Conservation (phyloP, 805 yeast species). For the Nakazawaea ishiwadae region DNA sequence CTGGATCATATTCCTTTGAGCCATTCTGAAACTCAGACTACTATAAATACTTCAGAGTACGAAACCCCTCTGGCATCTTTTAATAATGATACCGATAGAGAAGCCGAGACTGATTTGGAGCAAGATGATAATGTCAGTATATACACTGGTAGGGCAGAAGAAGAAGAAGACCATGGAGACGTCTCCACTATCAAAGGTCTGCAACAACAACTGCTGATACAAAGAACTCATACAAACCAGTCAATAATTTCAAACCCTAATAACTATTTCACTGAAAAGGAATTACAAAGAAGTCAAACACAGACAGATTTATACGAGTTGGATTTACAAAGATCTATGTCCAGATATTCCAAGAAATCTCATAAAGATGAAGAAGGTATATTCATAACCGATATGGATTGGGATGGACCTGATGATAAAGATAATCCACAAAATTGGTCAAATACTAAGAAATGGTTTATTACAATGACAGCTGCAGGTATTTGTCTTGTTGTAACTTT, state of each 20-base stretch:
- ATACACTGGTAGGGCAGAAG: no score
- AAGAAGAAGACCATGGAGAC: no score
- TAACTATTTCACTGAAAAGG: slow-evolving; percentile 1
- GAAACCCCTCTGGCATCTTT: slow-evolving; percentile 9
- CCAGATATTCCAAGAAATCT: background rate
- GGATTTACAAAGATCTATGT: slow-evolving; percentile 10
- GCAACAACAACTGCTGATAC: no score
- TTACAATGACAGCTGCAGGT: slow-evolving; percentile 60
- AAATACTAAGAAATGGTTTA: slow-evolving; percentile 53
- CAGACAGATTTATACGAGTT: slow-evolving; percentile 10
- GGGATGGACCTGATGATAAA: slow-evolving; percentile 61
- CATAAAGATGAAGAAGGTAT: slow-evolving; percentile 21
- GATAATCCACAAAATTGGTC: slow-evolving; percentile 73
- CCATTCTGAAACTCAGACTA: background rate
- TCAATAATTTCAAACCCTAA: background rate
- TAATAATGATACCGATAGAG: slow-evolving; percentile 13
- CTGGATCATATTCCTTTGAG: background rate
- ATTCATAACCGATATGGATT: slow-evolving; percentile 39
- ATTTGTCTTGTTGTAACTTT: slow-evolving; percentile 67
- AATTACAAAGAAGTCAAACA: slow-evolving; percentile 3
- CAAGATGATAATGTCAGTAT: slow-evolving; percentile 13
- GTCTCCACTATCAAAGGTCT: no score
- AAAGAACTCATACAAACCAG: background rate
- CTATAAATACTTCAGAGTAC: slow-evolving; percentile 8
- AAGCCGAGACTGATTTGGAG: slow-evolving; percentile 13